Evolutionary conservation across 225 moss, liverwort and hornwort genomes (phyloP).

Genomic region (Marchantia polymorpha): DNA sequence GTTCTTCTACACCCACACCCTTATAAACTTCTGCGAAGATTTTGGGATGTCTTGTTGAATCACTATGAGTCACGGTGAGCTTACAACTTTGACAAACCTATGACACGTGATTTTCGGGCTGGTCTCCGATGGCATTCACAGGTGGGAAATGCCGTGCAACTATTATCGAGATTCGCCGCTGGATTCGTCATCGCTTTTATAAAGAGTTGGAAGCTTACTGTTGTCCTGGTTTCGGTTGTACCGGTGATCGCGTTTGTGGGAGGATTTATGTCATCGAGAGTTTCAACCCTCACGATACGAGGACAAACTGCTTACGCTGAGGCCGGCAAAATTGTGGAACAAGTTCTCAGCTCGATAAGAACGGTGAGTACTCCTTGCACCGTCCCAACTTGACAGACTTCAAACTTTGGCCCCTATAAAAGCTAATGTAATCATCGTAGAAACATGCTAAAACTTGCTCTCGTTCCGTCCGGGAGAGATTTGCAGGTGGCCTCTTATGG

Average conservation of each 20-base stretch:
- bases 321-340: constrained; percentile 64
- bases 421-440: neutral
- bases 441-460: too few species aligned
- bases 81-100: neutral
- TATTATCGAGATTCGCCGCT: constrained; percentile 42
- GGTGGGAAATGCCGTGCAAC: constrained; percentile 53
- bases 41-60: too few species aligned
- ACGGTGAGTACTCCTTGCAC: constrained; percentile 45
- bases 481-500: constrained; percentile 60
- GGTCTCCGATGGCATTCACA: constrained; percentile 18
- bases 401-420: neutral
- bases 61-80: too few species aligned
- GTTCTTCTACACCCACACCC: too few species aligned
- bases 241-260: constrained; percentile 56
- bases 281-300: constrained; percentile 36
- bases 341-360: constrained; percentile 65
- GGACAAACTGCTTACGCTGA: constrained; percentile 64
- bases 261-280: constrained; percentile 38
- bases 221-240: constrained; percentile 52
- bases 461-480: neutral
- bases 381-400: neutral
- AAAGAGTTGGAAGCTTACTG: constrained; percentile 60
- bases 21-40: too few species aligned
- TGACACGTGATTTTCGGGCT: neutral
- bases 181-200: constrained; percentile 64